Base-by-base conservation (phyloP, 495 filamentous ascomycete genomes). In the Pseudoneurospora amorphoporcata region DNA sequence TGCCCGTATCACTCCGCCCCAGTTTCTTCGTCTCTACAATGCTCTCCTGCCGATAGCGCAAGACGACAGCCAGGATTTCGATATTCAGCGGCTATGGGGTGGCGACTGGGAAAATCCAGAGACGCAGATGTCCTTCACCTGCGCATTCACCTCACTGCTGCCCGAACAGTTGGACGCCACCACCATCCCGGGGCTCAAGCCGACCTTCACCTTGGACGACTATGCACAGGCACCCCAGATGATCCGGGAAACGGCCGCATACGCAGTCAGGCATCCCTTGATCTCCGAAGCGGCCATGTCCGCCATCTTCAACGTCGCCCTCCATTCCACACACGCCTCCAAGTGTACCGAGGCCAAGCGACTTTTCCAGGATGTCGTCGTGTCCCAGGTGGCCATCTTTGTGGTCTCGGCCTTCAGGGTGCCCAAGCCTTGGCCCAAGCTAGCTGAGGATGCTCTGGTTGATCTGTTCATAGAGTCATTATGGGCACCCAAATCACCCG, bases 31-130 rank as follows among this genome's bases (percentile, higher is more conserved):
- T 39, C 81, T 99, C 14, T 95, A 93, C 80, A 84, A 90, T 70
- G 91, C 90, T 19, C 83, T 99, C 37, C 82, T 92, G 39, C 89
- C 89, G 2, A 83, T 92, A 70, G 92, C 92, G 43, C 84, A 81
- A 65, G 88, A 90, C 35, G 86, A 90, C 19, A 75, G 73, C 29
- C 72, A 79, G 3, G 72, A 73, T 23, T 81, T 88, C 77, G 90
- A 97, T 80, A 88, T 97, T 65, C 91, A 97, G 79, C 87, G 85
- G 43, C 86, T 99, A 35, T 98, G 95, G 95, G 93, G 94, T 72
- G 95, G 94, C 41, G 86, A 89, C 65, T 98, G 96, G 95, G 88
- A 92, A 68, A 86, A 96, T 70, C 87, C 89, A 23, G 88, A 94
- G 65, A 92, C 96, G 0, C 96, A 98, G 72, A 86, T 98, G 70